These are phyloP conservation scores for Penicillium psychrosexuale DNA, from an alignment of 2,329 filamentous ascomycete genomes.

Conservation along the genomic window DNA sequence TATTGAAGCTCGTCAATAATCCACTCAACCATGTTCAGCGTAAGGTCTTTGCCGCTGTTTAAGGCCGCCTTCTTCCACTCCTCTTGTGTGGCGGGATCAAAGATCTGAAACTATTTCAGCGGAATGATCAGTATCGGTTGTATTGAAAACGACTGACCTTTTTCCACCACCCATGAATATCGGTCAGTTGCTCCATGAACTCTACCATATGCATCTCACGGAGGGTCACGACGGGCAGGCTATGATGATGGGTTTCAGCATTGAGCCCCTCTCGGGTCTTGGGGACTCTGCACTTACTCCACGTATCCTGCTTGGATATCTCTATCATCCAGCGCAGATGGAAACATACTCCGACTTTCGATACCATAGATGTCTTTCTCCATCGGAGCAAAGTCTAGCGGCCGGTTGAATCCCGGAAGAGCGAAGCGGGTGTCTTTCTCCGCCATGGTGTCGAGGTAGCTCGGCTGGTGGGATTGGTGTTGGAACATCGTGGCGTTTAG, in stretches of 20 bases:
- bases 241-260: constrained; percentile 5
- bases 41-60: constrained; percentile 26
- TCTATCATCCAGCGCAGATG: constrained; percentile 33
- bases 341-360: constrained; percentile 30
- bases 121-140: background rate
- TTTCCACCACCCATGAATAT: constrained; percentile 40
- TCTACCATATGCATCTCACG: constrained; percentile 41
- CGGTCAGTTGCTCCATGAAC: constrained; percentile 42
- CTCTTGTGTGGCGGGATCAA: constrained; percentile 30
- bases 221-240: constrained; percentile 31
- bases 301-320: constrained; percentile 29
- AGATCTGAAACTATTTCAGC: constrained; percentile 22
- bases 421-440: constrained; percentile 17
- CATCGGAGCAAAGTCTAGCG: constrained; percentile 27
- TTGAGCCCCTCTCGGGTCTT: background rate
- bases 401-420: constrained; percentile 36
- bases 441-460: constrained; percentile 7
- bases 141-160: constrained; percentile 25
- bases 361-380: constrained; percentile 31
- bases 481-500: constrained; percentile 21
- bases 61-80: constrained; percentile 33
- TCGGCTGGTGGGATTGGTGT: constrained; percentile 9
- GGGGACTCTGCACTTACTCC: constrained; percentile 19
- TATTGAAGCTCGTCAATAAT: constrained; percentile 49
- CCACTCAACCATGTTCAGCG: constrained; percentile 37